A percentile compares a stretch with the other conserved stretches of the same genome.
phyloP scores from a whole-genome alignment of 768 basidiomycete genomes.

The Daedalea quercina region DNA sequence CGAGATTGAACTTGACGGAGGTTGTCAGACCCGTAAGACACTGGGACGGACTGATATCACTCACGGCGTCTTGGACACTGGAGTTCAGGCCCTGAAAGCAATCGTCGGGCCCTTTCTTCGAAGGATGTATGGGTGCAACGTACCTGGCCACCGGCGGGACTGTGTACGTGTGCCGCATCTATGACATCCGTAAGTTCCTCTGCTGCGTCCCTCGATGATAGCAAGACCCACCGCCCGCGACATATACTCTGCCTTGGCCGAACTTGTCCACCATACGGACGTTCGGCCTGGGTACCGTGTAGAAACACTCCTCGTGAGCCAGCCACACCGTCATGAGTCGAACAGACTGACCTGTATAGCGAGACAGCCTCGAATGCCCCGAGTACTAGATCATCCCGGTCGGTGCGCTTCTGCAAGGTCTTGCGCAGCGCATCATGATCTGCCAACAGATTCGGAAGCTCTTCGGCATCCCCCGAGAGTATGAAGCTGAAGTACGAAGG shows the following conservation, averaged over 20 bases:
- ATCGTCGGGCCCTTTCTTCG: neutral
- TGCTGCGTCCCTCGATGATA: neutral
- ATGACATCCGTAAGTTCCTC: neutral
- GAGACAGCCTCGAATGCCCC: neutral
- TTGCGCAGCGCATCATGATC: neutral
- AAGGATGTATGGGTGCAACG: neutral
- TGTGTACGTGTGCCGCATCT: conserved; percentile 46
- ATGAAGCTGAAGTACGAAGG: neutral
- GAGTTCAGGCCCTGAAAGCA: conserved; percentile 21
- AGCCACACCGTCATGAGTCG: too few species aligned
- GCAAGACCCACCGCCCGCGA: conserved; percentile 36
- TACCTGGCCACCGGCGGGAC: conserved; percentile 32
- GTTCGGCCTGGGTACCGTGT: conserved; percentile 29
- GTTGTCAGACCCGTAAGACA: neutral
- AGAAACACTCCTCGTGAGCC: too few species aligned
- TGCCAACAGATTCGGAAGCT: neutral
- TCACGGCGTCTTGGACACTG: conserved; percentile 21
- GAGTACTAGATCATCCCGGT: neutral
- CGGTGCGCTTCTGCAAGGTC: neutral
- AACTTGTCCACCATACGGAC: conserved; percentile 42
- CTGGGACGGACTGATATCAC: neutral
- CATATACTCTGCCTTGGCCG: conserved; percentile 33
- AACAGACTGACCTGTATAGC: too few species aligned
- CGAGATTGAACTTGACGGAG: conserved; percentile 19
- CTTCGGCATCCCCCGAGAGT: neutral